Conservation (phyloP, 1,284 basidiomycete species). For the Bondarzewia mesenterica region DNA sequence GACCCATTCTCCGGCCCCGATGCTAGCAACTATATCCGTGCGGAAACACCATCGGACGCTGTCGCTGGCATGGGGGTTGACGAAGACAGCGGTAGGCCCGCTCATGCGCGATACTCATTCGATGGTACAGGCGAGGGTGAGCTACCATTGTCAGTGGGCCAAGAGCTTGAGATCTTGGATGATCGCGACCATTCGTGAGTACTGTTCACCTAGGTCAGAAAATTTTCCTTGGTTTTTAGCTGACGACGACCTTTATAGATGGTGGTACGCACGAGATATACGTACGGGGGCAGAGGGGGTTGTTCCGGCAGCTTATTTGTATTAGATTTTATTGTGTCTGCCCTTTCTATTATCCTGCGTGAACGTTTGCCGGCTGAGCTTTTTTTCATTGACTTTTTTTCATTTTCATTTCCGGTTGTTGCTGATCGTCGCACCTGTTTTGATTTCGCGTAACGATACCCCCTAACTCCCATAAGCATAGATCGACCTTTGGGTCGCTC, state of each 20-base stretch:
- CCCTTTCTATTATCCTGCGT: not conserved
- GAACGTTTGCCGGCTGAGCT: not conserved
- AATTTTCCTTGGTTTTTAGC: conserved; percentile 3
- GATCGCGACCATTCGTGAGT: conserved; percentile 74
- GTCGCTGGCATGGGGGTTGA: conserved; percentile 44
- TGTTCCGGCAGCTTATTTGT: conserved; percentile 83
- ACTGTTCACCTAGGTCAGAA: conserved; percentile 1
- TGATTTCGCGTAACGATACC: not conserved
- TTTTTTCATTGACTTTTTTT: conserved; percentile 5
- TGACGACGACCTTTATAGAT: conserved; percentile 37
- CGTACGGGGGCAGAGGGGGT: conserved; percentile 78
- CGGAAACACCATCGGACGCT: conserved; percentile 73
- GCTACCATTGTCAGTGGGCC: conserved; percentile 58
- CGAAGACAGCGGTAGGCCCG: conserved; percentile 63
- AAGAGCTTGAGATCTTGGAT: conserved; percentile 69
- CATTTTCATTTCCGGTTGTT: not conserved
- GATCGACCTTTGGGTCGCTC: not conserved
- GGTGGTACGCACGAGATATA: conserved; percentile 87
- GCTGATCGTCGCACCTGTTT: not conserved
- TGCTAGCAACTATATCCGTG: conserved; percentile 64
- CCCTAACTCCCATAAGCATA: not conserved
- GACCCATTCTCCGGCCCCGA: conserved; percentile 60
- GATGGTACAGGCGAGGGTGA: conserved; percentile 74
- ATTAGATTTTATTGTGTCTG: conserved; percentile 31
- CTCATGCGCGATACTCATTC: conserved; percentile 74